These are phyloP conservation scores for Eucalyptus erythrocorys DNA, from an alignment of 345 rosid genomes.

Conservation along the genomic window DNA sequence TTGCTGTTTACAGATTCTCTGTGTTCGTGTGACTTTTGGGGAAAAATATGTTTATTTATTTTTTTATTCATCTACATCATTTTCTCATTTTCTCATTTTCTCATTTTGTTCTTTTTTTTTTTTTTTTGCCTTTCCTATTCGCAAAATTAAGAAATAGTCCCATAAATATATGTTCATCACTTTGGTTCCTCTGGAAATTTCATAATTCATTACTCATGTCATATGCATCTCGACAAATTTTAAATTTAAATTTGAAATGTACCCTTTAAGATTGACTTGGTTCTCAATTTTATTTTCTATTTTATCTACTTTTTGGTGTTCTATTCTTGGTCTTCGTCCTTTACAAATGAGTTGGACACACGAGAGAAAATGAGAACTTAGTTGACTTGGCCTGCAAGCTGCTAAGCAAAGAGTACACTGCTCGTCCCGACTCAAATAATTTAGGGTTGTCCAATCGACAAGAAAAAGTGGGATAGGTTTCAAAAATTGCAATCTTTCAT, in stretches of 20 bases:
- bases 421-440: not conserved
- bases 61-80: not conserved
- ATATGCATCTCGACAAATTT: not conserved
- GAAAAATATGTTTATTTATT: not conserved
- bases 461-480: not conserved
- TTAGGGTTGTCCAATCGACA: not conserved
- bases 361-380: not conserved
- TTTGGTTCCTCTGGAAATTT: not conserved
- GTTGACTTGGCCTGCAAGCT: not conserved
- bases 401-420: not conserved
- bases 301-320: not conserved
- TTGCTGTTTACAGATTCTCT: not conserved
- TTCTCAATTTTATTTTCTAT: not conserved
- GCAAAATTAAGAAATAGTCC: not conserved
- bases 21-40: not conserved
- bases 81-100: no score
- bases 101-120: not conserved
- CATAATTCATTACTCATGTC: not conserved
- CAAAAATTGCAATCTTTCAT: not conserved
- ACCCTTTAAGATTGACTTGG: not conserved
- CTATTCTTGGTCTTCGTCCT: not conserved
- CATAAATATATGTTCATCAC: not conserved
- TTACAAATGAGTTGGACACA: not conserved
- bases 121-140: not conserved
- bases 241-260: not conserved